Percentiles rank a stretch among this genome's conserved stretches.
phyloP scores from a whole-genome alignment of 345 rosid genomes.

The Excoecaria agallocha region DNA sequence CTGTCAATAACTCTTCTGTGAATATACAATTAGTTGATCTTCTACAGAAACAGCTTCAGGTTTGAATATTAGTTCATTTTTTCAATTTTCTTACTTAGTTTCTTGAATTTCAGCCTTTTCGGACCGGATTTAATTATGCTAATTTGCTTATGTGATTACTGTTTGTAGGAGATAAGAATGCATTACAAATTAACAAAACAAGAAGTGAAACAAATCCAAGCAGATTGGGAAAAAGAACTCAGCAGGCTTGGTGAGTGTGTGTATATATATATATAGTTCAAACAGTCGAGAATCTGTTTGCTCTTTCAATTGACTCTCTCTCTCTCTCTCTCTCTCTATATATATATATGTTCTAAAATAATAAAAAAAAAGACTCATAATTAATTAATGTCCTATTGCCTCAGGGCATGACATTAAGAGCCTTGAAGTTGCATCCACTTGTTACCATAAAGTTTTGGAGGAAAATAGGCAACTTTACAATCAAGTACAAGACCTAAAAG shows the following conservation, averaged over 20 bases:
- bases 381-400: background rate
- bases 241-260: constrained; percentile 50
- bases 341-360: too few relatives aligned
- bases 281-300: too few relatives aligned
- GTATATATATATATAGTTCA: too few relatives aligned
- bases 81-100: background rate
- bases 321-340: too few relatives aligned
- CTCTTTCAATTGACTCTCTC: too few relatives aligned
- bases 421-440: constrained; percentile 73
- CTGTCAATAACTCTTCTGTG: constrained; percentile 25
- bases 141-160: background rate
- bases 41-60: constrained; percentile 73
- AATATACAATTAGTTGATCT: constrained; percentile 41
- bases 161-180: constrained; percentile 57
- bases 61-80: constrained; percentile 16
- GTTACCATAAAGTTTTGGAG: constrained; percentile 81
- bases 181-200: constrained; percentile 45
- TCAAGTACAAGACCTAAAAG: constrained; percentile 99
- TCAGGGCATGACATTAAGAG: constrained; percentile 64
- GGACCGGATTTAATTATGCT: background rate
- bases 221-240: constrained; percentile 62
- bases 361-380: background rate
- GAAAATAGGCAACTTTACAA: constrained; percentile 90
- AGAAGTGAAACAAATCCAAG: constrained; percentile 61
- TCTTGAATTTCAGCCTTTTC: background rate